Base-by-base conservation (phyloP, 192 early-diverging fungal genomes). In the Gaertneriomyces semiglobifer region DNA sequence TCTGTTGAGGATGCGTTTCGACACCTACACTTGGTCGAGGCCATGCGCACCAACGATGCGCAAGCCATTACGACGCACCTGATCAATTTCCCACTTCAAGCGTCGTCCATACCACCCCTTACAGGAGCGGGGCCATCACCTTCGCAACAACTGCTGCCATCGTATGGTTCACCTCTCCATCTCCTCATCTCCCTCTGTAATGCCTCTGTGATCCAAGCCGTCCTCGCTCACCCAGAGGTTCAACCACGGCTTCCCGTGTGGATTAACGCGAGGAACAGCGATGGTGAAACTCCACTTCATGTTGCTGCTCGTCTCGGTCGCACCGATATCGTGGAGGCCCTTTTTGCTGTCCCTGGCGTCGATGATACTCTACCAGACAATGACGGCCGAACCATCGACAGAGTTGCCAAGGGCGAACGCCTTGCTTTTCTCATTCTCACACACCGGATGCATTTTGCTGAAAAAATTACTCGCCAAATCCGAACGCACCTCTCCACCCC, bases 241-340 rank as follows among this genome's bases (percentile, higher is more conserved):
- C 25, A 33, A 33, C 25, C 25, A 33, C 25, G 25, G 1, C 11
- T 18, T 44, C 19, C 56, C 18, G 9, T 33, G 16, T 78, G 76
- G 77, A 56, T 70, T 40, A 79, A 79, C 43, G 62, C 59, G 12
- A 58, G 48, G 20, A 73, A 79, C 1, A 68, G 66, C 40, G 78
- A 87, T 39, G 87, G 89, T 11, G 83, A 86, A 67, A 93, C 90
- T 0, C 86, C 89, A 7, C 68, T 93, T 50, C 91, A 93, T 62
- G 65, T 88, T 63, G 91, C 89, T 0, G 76, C 90, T 43, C 88
- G 84, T 68, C 76, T 84, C 47, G 79, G 86, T 14, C 78, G 88
- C 40, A 66, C 75, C 6, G 89, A 91, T 52, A 77, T 90, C 9
- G 79, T 90, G 12, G 84, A 84, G 56, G 62, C 91, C 39, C 69